Evolutionary conservation across 2,329 filamentous ascomycete species (phyloP).

Genomic region (Scorias spongiosa): DNA sequence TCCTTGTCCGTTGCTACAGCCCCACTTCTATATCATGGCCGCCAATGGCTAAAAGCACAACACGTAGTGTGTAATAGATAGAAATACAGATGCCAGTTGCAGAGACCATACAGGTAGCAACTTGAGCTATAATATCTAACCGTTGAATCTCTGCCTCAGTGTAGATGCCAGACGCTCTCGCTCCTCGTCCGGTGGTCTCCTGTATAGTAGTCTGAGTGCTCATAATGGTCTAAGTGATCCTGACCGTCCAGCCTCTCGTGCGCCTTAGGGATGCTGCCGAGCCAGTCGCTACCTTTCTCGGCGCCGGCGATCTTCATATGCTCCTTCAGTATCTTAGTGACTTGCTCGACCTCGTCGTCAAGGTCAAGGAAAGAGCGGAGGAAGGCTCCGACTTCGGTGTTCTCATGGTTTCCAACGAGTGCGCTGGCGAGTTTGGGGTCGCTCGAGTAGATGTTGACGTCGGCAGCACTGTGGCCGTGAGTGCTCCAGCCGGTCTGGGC

Average conservation of each 20-base stretch:
- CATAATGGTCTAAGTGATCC: constrained; percentile 24
- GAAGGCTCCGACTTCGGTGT: constrained; percentile 80
- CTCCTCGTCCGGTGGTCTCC: neutral
- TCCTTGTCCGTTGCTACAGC: no score
- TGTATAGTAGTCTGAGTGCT: neutral
- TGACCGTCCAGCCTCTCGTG: constrained; percentile 31
- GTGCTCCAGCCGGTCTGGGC: constrained; percentile 89
- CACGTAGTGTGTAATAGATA: no score
- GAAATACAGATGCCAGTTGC: no score
- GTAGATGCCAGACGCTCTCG: neutral
- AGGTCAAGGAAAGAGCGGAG: constrained; percentile 64
- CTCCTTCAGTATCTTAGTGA: constrained; percentile 60
- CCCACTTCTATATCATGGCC: no score
- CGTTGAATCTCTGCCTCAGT: neutral
- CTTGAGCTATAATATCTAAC: no score
- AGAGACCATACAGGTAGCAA: no score
- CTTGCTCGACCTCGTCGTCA: constrained; percentile 61
- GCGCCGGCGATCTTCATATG: constrained; percentile 28
- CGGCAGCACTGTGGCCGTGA: constrained; percentile 74
- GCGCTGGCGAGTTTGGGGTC: constrained; percentile 45
- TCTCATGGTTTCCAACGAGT: constrained; percentile 79
- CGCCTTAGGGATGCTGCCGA: constrained; percentile 26
- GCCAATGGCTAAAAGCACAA: no score
- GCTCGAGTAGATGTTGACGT: constrained; percentile 92
- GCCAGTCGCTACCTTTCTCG: constrained; percentile 21